A percentile compares a stretch with the other conserved stretches of the same genome.
phyloP scores from a whole-genome alignment of 2,329 filamentous ascomycete genomes.

The Microcera coccophila region DNA sequence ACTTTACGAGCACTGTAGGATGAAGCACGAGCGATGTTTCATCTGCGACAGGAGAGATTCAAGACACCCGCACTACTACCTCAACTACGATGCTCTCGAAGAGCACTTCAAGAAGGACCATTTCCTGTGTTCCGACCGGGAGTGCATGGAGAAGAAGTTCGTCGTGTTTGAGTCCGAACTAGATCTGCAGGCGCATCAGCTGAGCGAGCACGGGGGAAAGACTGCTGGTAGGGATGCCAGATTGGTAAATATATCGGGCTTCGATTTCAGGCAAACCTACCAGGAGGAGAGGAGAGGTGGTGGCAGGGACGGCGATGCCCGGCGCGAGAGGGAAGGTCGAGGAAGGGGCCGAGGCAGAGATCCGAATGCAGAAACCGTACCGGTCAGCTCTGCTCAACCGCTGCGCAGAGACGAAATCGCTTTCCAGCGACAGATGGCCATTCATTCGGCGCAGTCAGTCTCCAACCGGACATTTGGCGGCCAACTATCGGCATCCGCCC shows the following conservation, averaged over 20 bases:
- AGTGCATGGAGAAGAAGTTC: slow-evolving; percentile 96
- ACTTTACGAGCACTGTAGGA: slow-evolving; percentile 86
- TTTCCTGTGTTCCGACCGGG: slow-evolving; percentile 76
- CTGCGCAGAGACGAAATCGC: slow-evolving; percentile 83
- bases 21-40: slow-evolving; percentile 92
- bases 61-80: slow-evolving; percentile 81
- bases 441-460: slow-evolving; percentile 80
- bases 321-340: slow-evolving; percentile 54
- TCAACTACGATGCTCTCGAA: slow-evolving; percentile 82
- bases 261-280: slow-evolving; percentile 74
- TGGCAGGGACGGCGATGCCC: slow-evolving; percentile 39
- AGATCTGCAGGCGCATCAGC: slow-evolving; percentile 89
- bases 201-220: slow-evolving; percentile 82
- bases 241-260: slow-evolving; percentile 79
- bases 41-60: slow-evolving; percentile 74
- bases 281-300: slow-evolving; percentile 51
- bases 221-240: slow-evolving; percentile 79
- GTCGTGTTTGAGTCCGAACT: slow-evolving; percentile 94
- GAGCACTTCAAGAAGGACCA: slow-evolving; percentile 85
- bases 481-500: slow-evolving; percentile 57
- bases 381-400: slow-evolving; percentile 72
- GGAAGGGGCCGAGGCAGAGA: slow-evolving; percentile 65
- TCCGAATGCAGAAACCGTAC: slow-evolving; percentile 77
- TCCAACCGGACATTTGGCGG: slow-evolving; percentile 80
- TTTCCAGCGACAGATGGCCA: slow-evolving; percentile 86